Conservation (phyloP, 202 grass and related monocot species). For the Digitaria exilis region DNA sequence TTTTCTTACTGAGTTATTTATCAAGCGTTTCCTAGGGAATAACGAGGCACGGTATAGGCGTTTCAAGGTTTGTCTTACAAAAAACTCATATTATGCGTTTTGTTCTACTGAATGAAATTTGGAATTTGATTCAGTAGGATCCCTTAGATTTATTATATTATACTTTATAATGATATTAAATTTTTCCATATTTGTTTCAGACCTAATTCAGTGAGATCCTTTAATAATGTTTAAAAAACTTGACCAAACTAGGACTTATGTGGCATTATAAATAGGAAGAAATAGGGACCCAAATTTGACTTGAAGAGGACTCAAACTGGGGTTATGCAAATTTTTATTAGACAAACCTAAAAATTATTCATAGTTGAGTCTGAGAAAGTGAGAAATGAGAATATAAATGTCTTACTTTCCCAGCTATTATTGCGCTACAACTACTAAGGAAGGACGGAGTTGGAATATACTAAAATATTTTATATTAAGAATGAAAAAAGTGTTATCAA, state of each 20-base stretch:
- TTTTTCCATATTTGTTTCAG: background rate
- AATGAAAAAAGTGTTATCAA: background rate
- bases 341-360: conserved; percentile 16
- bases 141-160: conserved; percentile 19
- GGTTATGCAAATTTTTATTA: background rate
- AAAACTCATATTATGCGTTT: conserved; percentile 23
- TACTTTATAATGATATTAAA: background rate
- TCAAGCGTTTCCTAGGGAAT: conserved; percentile 92
- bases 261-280: background rate
- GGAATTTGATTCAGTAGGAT: background rate
- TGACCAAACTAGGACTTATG: background rate
- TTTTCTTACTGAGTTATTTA: conserved; percentile 88
- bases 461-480: conserved; percentile 9
- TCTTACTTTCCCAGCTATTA: background rate
- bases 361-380: background rate
- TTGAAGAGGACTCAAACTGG: background rate
- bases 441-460: conserved; percentile 22
- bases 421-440: background rate
- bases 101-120: conserved; percentile 20
- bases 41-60: conserved; percentile 91
- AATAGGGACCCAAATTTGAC: background rate
- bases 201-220: background rate
- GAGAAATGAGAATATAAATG: background rate
- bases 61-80: conserved; percentile 71
- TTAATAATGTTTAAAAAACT: background rate